Evolutionary conservation across 768 basidiomycete species (phyloP).

Genomic region (Auricularia sp.): DNA sequence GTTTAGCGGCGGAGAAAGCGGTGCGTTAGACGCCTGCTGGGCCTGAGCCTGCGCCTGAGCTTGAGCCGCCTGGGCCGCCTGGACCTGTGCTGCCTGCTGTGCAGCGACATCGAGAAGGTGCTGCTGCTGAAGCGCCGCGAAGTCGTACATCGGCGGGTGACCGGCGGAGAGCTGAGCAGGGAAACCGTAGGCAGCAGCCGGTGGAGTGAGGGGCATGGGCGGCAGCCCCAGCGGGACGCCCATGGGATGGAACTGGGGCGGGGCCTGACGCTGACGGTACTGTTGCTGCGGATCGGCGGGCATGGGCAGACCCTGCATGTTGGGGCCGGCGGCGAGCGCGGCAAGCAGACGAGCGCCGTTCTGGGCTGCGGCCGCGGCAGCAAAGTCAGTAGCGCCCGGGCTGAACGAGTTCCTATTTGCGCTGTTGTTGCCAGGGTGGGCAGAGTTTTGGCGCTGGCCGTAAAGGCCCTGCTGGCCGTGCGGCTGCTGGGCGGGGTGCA

Average conservation of each 20-base stretch:
- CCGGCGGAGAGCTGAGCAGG: background rate
- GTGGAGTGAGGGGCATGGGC: background rate
- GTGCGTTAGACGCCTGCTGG: conserved; percentile 1
- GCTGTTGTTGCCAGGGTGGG: background rate
- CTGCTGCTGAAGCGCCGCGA: background rate
- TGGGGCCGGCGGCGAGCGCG: background rate
- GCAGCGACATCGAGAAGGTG: conserved; percentile 1
- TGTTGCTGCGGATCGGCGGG: background rate
- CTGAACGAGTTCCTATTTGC: background rate
- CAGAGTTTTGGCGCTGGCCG: background rate
- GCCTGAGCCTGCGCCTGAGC: conserved; percentile 1
- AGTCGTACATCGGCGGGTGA: background rate
- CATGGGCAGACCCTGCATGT: background rate
- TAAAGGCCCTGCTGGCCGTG: background rate
- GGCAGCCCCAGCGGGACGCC: background rate
- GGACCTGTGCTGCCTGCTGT: background rate
- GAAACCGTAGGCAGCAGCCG: background rate
- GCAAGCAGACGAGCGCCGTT: background rate
- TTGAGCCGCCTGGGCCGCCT: background rate
- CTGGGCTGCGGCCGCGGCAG: background rate
- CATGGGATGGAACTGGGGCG: background rate
- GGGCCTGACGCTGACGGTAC: background rate
- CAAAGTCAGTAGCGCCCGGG: background rate
- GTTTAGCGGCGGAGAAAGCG: background rate
- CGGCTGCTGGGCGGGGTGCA: background rate